Base-by-base conservation (phyloP, 257 asterid genomes). In the Ophiorrhiza pumila region DNA sequence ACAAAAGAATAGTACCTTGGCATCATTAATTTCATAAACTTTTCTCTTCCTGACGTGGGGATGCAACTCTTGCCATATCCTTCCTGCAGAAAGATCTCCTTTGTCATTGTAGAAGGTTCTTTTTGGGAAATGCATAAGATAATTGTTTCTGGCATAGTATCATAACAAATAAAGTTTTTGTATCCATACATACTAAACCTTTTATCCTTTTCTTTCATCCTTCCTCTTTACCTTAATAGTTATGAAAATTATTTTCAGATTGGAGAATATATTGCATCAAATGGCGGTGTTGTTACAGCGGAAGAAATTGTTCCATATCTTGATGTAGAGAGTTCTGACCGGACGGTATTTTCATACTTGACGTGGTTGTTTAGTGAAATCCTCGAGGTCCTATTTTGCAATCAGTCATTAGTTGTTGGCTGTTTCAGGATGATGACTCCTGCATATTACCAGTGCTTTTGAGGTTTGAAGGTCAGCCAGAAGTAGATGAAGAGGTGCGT, bases 241-340 rank as follows among this genome's bases (percentile, higher is more conserved):
- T 62, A 25, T 71, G 31, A 53, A 70, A 34, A 41, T 31, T 59
- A 66, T n/a, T 71, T 77, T 77, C 93, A 95, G 99, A 87, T 95
- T 76, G 98, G 99, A 53, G 87, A 87, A 80, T 92, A 90, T 78
- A 86, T 95, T 77, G 74, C 98, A 75, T 90, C 96, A 81, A 90
- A 95, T 84, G 99, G 98, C 50, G 99, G 99, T 25, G 96, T 92
- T 78, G 95, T 92, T 74, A 80, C 97, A 52, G 99, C 98, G 75
- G 98, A 95, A 84, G 99, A 95, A 85, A 89, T 95, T 76, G 98
- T 97, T 74, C 99, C 99, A 29, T 95, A 85, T 84, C 97, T 95
- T 80, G 96, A 95, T 84, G 82, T 90, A 65, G 95, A 86, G 75
- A 78, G 87, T 77, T 43, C 87, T 65, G 83, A 83, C 64, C 84